Evolutionary conservation across 331 rosid genomes (phyloP), one percentile per base, ranked within the genome.

Genomic region (Acacia concinna): DNA sequence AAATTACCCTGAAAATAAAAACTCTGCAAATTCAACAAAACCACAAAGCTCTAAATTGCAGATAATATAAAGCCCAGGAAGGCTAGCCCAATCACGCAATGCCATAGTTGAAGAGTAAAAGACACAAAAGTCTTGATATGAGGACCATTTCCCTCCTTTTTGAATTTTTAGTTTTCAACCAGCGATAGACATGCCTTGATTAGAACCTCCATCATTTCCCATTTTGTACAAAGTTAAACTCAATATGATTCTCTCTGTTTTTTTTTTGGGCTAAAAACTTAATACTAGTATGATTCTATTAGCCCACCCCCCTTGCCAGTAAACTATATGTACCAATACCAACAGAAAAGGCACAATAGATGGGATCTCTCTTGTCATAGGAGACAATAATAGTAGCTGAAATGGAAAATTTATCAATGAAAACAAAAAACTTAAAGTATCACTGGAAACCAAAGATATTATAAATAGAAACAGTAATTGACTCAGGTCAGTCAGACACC

Each of bases 1-100:
- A 67, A 86, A 83, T 62, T 77, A 74, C 31, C 87, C 71, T 68
- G 86, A 85, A 84, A 81, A 84, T 82, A 15, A 72, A 79, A 84
- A 75, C 77, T 79, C 75, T 64, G 41, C 81, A 77, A 76, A 78
- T 81, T 86, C 81, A 85, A 85, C 62, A 78, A 76, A 84, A 73
- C 75, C 12, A 60, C 68, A 78, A 75, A 63, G n/a, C 82, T 74
- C 57, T 56, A 9, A 62, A 17, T 74, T 68, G 71, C 60, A 44
- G 52, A 41, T 47, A 77, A 18, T 52, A 57, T 38, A 60, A 44
- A 21, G 14, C 75, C 71, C 65, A 1, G 15, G 54, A 43, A 73
- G 76, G 67, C 25, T 43, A 74, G 31, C 38, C 63, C 17, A 72
- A 71, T 44, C 56, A 27, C 66, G 20, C 35, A 15, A 71, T 54